Base-by-base conservation (phyloP, 2,329 filamentous ascomycete genomes). In the Paracamarosporium sp. region DNA sequence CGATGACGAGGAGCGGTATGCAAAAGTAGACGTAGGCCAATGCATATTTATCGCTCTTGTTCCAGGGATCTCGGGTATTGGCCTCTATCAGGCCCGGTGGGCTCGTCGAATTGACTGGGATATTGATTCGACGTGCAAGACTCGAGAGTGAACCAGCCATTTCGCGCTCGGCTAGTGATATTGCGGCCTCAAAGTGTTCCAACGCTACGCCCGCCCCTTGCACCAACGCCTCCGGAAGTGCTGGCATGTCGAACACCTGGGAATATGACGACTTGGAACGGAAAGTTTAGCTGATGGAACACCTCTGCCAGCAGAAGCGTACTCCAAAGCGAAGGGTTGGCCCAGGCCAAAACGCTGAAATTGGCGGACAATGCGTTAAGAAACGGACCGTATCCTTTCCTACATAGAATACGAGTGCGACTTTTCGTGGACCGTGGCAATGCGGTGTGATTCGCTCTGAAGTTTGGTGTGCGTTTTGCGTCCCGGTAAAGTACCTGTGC, bases 21-120 rank as follows among this genome's bases (percentile, higher is more conserved):
- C 90, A 88, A 70, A 97, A 96, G 77, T 96, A 97, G 13, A 94
- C 92, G 88, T 92, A 97, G 56, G 90, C 92, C 50, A 92, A 79
- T 2, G 85, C 92, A 79, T 97, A 97, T 80, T 96, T 96, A 43
- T 90, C 91, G 22, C 93, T 88, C 70, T 92, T 80, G 25, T 76
- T 84, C 90, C 91, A 97, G 24, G 93, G 92, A 74, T 97, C 93
- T 65, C 81, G 76, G 15, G 81, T 82, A 64, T 81, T 83, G 52
- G 86, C 85, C 67, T 83, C 82, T 38, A 85, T 78, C 53, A 88
- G 74, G 4, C 80, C 82, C 11, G 81, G 70, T n/a, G 85, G 84
- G 59, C 81, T 87, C 47, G 80, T 83, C 57, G 76, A 80, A 65
- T 83, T 86, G 66, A 80, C 80, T 5, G 84, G 82, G 60, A 88